Conservation (phyloP, 495 filamentous ascomycete genomes). For the Penicillium dipodomyicola region DNA sequence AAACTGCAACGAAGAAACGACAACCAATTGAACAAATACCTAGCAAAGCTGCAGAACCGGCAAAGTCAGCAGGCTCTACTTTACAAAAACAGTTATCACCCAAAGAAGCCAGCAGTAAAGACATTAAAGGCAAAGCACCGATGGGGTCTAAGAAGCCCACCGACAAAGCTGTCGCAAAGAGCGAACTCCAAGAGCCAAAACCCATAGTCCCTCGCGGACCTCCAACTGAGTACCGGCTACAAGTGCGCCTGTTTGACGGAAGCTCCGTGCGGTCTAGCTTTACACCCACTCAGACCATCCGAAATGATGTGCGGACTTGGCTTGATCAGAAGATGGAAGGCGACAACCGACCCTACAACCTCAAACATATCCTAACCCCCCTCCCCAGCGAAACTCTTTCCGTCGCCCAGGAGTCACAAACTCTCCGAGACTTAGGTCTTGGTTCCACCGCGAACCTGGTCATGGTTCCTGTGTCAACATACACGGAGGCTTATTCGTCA, state of each 20-base stretch:
- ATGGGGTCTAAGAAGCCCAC: conserved; percentile 12
- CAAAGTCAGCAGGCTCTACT: neutral
- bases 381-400: conserved; percentile 70
- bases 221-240: conserved; percentile 57
- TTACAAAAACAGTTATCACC: neutral
- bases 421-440: conserved; percentile 64
- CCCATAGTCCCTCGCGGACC: conserved; percentile 22
- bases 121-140: conserved; percentile 11
- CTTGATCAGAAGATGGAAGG: conserved; percentile 56
- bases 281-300: conserved; percentile 59
- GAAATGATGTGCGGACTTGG: conserved; percentile 69
- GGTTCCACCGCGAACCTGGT: conserved; percentile 79
- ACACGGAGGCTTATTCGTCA: conserved; percentile 57
- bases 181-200: conserved; percentile 14
- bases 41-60: neutral
- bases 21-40: neutral
- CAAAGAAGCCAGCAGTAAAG: neutral
- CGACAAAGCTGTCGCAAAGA: conserved; percentile 17
- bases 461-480: conserved; percentile 65
- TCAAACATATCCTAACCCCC: conserved; percentile 82
- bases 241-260: conserved; percentile 83
- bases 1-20: neutral
- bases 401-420: conserved; percentile 67
- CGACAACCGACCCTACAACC: conserved; percentile 65
- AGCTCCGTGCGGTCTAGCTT: conserved; percentile 73